These are phyloP conservation scores for Sugiyamaella xylanicola DNA, from an alignment of 1,139 yeast species.

Conservation along the genomic window DNA sequence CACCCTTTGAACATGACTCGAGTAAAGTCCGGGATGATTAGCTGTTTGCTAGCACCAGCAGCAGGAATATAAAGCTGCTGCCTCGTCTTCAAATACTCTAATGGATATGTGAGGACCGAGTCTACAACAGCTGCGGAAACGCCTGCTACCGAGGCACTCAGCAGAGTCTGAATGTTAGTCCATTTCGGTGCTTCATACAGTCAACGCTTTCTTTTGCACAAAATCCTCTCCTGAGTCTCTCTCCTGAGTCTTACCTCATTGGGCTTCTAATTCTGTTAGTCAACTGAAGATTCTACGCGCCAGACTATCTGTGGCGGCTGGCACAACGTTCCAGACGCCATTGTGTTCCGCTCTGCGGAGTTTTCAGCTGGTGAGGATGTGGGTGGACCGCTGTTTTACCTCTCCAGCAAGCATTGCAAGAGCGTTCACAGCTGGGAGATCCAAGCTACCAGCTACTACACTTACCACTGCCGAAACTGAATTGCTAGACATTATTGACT, in stretches of 20 bases:
- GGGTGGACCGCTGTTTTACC: neutral
- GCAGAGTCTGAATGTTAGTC: conserved; percentile 33
- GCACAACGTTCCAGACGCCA: conserved; percentile 1
- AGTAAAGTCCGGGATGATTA: conserved; percentile 45
- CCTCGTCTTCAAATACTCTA: conserved; percentile 79
- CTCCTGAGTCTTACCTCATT: conserved; percentile 13
- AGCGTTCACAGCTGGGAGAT: neutral
- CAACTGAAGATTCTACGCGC: too few relatives aligned
- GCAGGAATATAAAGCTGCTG: conserved; percentile 52
- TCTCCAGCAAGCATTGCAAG: too few relatives aligned
- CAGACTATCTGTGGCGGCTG: neutral
- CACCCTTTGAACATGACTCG: conserved; percentile 69
- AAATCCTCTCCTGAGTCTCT: too few relatives aligned
- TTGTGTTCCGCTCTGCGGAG: conserved; percentile 4
- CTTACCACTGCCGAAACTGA: conserved; percentile 16
- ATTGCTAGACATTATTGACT: conserved; percentile 2
- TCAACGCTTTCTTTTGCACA: too few relatives aligned
- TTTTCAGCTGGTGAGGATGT: neutral
- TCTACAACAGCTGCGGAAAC: conserved; percentile 73
- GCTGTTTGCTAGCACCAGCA: conserved; percentile 44
- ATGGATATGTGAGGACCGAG: conserved; percentile 75
- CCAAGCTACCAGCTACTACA: neutral
- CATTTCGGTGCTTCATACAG: too few relatives aligned
- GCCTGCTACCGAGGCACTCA: conserved; percentile 73
- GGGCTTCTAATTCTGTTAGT: conserved; percentile 15